Base-by-base conservation (phyloP, 2,329 filamentous ascomycete species). In the Cladophialophora immunda region DNA sequence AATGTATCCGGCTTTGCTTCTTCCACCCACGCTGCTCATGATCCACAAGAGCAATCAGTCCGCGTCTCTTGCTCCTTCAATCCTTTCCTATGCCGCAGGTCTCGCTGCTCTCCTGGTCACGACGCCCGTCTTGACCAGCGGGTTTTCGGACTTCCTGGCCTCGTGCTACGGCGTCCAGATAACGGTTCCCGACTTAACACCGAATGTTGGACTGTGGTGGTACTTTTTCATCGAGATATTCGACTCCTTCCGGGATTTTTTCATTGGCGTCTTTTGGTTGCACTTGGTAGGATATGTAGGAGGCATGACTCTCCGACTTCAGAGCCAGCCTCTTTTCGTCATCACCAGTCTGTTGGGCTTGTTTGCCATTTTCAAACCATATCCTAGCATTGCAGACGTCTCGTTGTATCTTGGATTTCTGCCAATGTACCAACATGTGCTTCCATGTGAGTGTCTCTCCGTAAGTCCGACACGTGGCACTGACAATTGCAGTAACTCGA, bases 181-280 rank as follows among this genome's bases (percentile, higher is more conserved):
- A 41, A 89, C 95, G 0, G 86, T 99, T 2, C 92, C 93, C 8
- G 95, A 99, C 76, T 85, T 99, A 47, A 96, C 94, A 0, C 95
- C 95, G 13, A 99, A 98, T 72, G 91, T 96, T 32, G 95, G 95
- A 1, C 84, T 99, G 1, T 99, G 95, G 95, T 99, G 95, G 95
- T 99, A 99, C 80, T 99, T 99, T 81, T 98, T 99, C 77, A 97
- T 96, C 72, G 94, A 99, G 77, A 99, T 99, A 89, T 99, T 99
- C 78, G 95, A 99, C 80, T 94, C 94, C 0, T 99, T 99, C 85
- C 88, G 95, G 45, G 90, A 91, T 73, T 99, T 99, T 84, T 99
- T 98, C 84, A 87, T 99, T 2, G 95, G 92, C 62, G 94, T 99
- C 57, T 99, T 99, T 82, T 98, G 96, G 93, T 86, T 99, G 68